A percentile compares a stretch with the other conserved stretches of the same genome.
These are phyloP conservation scores for Boletus tomentosulus DNA, from an alignment of 768 basidiomycete genomes.

Conservation along the genomic window DNA sequence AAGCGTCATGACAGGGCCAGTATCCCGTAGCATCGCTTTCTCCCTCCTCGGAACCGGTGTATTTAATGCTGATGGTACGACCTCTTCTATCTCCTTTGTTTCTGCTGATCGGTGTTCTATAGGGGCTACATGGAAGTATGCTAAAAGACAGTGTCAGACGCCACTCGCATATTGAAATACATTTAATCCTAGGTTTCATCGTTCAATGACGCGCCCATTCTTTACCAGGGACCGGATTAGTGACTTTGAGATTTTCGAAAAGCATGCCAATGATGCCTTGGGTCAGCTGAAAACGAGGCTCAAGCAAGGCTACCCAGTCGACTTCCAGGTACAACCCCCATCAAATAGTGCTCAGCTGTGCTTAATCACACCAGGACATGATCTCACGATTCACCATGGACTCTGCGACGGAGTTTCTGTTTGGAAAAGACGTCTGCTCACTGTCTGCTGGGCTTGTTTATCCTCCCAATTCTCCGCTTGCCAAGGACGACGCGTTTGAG, in stretches of 20 bases:
- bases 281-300: slow-evolving; percentile 40
- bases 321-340: slow-evolving; percentile 44
- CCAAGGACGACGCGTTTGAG: slow-evolving; percentile 5
- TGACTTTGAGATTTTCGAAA: slow-evolving; percentile 52
- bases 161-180: neutral
- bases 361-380: slow-evolving; percentile 37
- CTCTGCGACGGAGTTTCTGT: too few relatives aligned
- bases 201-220: slow-evolving; percentile 58
- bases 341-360: neutral
- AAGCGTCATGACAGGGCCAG: neutral
- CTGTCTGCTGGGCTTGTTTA: too few relatives aligned
- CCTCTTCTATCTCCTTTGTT: neutral
- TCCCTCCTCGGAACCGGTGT: slow-evolving; percentile 54
- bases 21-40: slow-evolving; percentile 7
- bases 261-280: slow-evolving; percentile 48
- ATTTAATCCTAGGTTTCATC: slow-evolving; percentile 45
- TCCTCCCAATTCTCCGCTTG: slow-evolving; percentile 29
- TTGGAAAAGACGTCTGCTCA: too few relatives aligned
- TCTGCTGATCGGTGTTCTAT: neutral
- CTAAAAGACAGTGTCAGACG: neutral
- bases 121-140: slow-evolving; percentile 60
- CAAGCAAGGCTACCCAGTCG: slow-evolving; percentile 45
- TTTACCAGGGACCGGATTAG: slow-evolving; percentile 51
- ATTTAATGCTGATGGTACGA: slow-evolving; percentile 52
- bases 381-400: slow-evolving; percentile 57